Percentiles rank a stretch among this genome's conserved stretches.
Conservation (phyloP, 495 filamentous ascomycete genomes). For the Parathielavia appendiculata region DNA sequence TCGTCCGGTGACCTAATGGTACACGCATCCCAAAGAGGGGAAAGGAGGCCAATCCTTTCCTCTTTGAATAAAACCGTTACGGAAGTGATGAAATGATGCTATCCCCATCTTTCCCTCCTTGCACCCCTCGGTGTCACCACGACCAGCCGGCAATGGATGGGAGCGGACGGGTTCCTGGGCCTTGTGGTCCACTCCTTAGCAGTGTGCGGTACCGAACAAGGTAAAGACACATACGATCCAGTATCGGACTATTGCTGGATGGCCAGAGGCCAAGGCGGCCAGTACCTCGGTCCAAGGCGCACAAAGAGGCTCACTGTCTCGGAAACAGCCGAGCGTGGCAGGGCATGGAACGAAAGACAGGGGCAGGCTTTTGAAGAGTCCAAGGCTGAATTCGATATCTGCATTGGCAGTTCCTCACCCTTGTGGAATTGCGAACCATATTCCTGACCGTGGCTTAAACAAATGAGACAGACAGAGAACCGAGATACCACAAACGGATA, state of each 20-base stretch:
- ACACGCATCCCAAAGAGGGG: background rate
- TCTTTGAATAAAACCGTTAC: background rate
- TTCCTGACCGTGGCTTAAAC: too few relatives aligned
- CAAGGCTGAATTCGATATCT: background rate
- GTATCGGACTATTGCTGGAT: too few relatives aligned
- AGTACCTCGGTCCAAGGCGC: too few relatives aligned
- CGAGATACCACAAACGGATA: too few relatives aligned
- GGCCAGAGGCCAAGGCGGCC: too few relatives aligned
- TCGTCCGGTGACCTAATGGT: constrained; percentile 4
- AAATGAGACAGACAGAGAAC: too few relatives aligned
- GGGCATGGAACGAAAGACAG: background rate
- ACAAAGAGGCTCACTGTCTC: background rate
- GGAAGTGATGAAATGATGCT: background rate
- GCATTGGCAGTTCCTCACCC: too few relatives aligned
- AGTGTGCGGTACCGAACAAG: background rate
- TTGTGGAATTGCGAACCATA: background rate
- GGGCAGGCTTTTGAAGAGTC: background rate
- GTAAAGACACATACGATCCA: background rate
- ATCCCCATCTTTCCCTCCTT: too few relatives aligned
- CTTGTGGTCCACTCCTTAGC: background rate
- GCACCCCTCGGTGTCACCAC: background rate
- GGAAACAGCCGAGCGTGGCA: constrained; percentile 12
- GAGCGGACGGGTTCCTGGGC: background rate
- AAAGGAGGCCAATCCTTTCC: too few relatives aligned
- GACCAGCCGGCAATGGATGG: background rate